Percentiles rank a stretch among this genome's conserved stretches.
Conservation (phyloP, 139 green algal species). For the Monoraphidium neglectum region DNA sequence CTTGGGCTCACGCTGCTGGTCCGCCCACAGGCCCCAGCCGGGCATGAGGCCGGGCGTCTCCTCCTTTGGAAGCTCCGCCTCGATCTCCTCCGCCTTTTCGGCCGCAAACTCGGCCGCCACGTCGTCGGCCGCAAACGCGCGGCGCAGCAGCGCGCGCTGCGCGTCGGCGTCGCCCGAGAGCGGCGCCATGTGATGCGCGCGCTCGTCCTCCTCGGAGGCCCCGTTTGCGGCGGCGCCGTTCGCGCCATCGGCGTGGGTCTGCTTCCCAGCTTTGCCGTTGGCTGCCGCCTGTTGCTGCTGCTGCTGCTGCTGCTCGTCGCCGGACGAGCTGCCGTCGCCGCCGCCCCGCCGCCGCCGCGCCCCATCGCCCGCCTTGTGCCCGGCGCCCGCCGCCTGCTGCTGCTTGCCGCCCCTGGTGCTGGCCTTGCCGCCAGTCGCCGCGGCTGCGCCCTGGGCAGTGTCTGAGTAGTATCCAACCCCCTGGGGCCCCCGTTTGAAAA, state of each 20-base stretch:
- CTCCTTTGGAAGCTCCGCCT: constrained; percentile 79
- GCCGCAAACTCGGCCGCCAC: constrained; percentile 89
- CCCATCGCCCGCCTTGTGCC: no score
- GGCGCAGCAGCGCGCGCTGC: constrained; percentile 12
- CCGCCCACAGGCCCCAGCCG: constrained; percentile 91
- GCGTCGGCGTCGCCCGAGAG: constrained; percentile 9
- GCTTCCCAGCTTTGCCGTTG: background rate
- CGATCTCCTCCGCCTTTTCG: constrained; percentile 81
- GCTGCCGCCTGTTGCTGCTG: background rate
- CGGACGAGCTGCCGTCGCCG: background rate
- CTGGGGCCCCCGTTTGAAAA: constrained; percentile 59
- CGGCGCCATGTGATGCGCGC: constrained; percentile 20
- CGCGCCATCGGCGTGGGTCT: constrained; percentile 10
- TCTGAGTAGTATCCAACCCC: constrained; percentile 74
- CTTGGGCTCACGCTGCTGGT: constrained; percentile 69
- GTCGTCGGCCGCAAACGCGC: constrained; percentile 91
- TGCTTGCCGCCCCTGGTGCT: background rate
- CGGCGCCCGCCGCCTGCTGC: constrained; percentile 16
- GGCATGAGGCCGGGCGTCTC: constrained; percentile 72
- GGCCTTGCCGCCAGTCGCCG: constrained; percentile 7
- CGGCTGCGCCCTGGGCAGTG: constrained; percentile 1
- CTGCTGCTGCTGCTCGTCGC: constrained; percentile 13
- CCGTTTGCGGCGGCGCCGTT: background rate
- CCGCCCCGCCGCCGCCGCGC: no score
- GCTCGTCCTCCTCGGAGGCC: background rate